Percentiles rank a stretch among this genome's conserved stretches.
Evolutionary conservation across 352 stramenopile genomes (phyloP).

Genomic region (Saprolegnia diclina): DNA sequence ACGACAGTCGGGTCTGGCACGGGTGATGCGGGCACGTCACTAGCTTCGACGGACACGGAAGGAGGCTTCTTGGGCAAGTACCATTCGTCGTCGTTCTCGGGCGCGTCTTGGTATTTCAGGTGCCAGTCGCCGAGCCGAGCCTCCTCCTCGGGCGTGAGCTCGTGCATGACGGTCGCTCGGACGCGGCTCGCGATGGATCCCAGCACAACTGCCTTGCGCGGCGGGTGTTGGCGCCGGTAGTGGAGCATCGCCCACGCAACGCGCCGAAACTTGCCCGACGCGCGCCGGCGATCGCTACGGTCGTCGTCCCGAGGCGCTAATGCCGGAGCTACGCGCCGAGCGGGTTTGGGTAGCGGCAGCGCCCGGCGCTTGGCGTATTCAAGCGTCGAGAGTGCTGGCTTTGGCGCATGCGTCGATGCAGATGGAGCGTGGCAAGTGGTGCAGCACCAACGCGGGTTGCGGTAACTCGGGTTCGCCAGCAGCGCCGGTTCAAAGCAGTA

Average conservation of each 20-base stretch:
- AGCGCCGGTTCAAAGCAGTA: constrained; percentile 17
- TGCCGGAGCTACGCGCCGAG: background rate
- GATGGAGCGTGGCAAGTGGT: background rate
- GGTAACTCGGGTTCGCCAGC: background rate
- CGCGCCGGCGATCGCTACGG: background rate
- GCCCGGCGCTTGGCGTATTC: constrained; percentile 15
- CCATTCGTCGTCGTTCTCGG: background rate
- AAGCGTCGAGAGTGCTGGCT: background rate
- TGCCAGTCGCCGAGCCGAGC: background rate
- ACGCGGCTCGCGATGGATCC: background rate
- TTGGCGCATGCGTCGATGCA: too few relatives aligned
- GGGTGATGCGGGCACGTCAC: too few relatives aligned
- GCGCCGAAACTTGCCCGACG: background rate
- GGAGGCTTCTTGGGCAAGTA: too few relatives aligned
- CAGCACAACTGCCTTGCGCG: background rate
- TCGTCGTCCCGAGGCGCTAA: background rate
- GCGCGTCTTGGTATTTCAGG: background rate
- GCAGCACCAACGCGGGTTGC: background rate
- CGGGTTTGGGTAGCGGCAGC: background rate
- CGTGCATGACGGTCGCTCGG: background rate
- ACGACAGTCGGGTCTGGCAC: too few relatives aligned
- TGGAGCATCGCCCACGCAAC: background rate
- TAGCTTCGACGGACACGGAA: too few relatives aligned
- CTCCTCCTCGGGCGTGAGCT: background rate
- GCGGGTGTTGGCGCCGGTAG: background rate